Base-by-base conservation (phyloP, 2,329 filamentous ascomycete genomes). In the Diaporthe destruens region DNA sequence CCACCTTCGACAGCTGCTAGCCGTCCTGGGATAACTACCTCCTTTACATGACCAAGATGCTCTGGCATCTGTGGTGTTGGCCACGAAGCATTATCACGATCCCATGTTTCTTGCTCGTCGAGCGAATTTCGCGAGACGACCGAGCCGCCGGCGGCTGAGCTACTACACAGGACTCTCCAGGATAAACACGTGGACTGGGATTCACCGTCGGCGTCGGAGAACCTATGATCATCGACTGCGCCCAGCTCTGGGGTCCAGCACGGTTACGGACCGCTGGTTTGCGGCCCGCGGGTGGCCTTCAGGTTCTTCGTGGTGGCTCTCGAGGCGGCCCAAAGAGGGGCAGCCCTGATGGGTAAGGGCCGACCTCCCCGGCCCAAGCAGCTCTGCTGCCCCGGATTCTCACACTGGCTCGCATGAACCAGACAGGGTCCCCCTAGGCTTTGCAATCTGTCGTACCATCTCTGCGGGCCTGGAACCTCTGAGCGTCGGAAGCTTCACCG, bases 311-410 rank as follows among this genome's bases (percentile, higher is more conserved):
- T 54, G 25, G 25, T 61, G 56, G 65, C 51, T 55, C 29, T 61
- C 57, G 29, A 53, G 36, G 16, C 54, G 63, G 63, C 34, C 63
- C 70, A 49, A 32, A 72, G 65, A 65, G 49, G 63, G 36, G 34
- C 34, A 6, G 53, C 53, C 53, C 57, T 65, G 25, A 34, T 66
- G 61, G 61, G 61, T 51, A 39, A 44, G 42, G 39, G 63, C 71
- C 71, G 61, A 73, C 49, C 49, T 67, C 71, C 72, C 72, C 65
- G 72, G 72, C 53, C 72, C 56, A 44, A 69, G 56, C 57, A 63
- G 65, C 44, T 71, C 12, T 66, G 36, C 47, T 74, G 71, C 74
- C 74, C 74, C 74, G 69, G 74, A 75, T 75, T 75, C 68, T 53
- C 73, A 65, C 68, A 59, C 61, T 44, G 67, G 49, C 59, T 54